These are phyloP conservation scores for Colletotrichum higginsianum DNA, from an alignment of 2,329 filamentous ascomycete genomes.

Conservation along the genomic window DNA sequence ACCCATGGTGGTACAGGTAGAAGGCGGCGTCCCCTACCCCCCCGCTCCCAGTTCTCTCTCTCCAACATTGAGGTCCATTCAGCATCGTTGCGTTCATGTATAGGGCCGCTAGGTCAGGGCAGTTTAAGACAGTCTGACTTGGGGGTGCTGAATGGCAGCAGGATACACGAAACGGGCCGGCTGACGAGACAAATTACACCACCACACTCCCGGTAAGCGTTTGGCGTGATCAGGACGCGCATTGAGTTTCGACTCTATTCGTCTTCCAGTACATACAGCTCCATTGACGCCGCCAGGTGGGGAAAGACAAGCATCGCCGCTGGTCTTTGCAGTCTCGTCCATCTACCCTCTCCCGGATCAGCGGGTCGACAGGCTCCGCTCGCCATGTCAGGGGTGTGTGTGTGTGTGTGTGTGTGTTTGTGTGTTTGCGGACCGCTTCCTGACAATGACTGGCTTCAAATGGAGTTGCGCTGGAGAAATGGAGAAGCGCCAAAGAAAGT, in stretches of 20 bases:
- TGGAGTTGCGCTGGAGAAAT: constrained; percentile 17
- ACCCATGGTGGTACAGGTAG: neutral
- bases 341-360: constrained; percentile 35
- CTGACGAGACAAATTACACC: neutral
- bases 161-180: constrained; percentile 17
- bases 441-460: neutral
- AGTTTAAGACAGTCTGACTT: neutral
- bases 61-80: neutral
- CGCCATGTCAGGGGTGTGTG: constrained; percentile 26
- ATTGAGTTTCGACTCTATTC: neutral
- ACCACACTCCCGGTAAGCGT: neutral
- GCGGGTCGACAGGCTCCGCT: constrained; percentile 42
- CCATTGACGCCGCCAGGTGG: neutral
- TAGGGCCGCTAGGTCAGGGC: neutral
- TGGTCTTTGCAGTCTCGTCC: constrained; percentile 2
- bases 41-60: constrained; percentile 19
- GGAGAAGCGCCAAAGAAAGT: constrained; percentile 25
- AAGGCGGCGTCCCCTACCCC: neutral
- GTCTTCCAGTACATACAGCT: neutral
- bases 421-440: neutral
- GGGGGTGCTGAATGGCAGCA: neutral
- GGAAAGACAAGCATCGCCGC: constrained; percentile 10
- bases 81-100: neutral
- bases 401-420: constrained; percentile 11
- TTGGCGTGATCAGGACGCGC: neutral